Evolutionary conservation across 495 filamentous ascomycete genomes (phyloP).

Genomic region (Articulospora tetracladia): DNA sequence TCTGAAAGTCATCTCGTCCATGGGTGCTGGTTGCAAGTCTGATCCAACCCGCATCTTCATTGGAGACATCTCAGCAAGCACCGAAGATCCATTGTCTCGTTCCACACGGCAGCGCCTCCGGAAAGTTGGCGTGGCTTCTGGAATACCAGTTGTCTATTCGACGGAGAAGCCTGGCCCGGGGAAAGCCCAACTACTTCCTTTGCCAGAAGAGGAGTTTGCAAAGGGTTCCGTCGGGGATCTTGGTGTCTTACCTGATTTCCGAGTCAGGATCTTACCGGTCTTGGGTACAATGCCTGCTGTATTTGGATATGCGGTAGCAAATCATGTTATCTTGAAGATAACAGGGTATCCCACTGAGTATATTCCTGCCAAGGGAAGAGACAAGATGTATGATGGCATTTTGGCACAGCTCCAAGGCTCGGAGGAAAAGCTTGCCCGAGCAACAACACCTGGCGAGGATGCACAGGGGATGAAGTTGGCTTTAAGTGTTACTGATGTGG

Average conservation of each 20-base stretch:
- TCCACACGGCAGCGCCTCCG: conserved; percentile 77
- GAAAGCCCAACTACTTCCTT: conserved; percentile 82
- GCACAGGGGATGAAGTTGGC: conserved; percentile 71
- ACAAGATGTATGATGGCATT: conserved; percentile 87
- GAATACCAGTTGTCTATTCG: conserved; percentile 89
- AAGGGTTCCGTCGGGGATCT: conserved; percentile 88
- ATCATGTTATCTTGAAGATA: conserved; percentile 85
- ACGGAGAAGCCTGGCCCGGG: conserved; percentile 88
- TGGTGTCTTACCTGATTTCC: conserved; percentile 85
- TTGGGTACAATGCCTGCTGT: conserved; percentile 96
- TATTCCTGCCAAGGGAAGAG: conserved; percentile 69
- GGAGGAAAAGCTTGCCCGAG: conserved; percentile 66
- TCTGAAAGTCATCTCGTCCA: conserved; percentile 83
- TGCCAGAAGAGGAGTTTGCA: conserved; percentile 81
- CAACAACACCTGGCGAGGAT: conserved; percentile 51
- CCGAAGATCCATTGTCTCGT: conserved; percentile 86
- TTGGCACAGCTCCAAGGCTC: conserved; percentile 65
- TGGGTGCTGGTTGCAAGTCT: conserved; percentile 97
- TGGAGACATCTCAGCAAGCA: conserved; percentile 85
- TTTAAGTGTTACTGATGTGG: conserved; percentile 72
- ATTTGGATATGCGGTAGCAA: conserved; percentile 87
- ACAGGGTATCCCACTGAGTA: conserved; percentile 86
- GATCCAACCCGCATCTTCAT: conserved; percentile 91
- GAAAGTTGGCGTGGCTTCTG: conserved; percentile 71
- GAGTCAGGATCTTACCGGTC: conserved; percentile 89